Evolutionary conservation across 768 basidiomycete genomes (phyloP).

Genomic region (Boletus pseudo-olivaceus): DNA sequence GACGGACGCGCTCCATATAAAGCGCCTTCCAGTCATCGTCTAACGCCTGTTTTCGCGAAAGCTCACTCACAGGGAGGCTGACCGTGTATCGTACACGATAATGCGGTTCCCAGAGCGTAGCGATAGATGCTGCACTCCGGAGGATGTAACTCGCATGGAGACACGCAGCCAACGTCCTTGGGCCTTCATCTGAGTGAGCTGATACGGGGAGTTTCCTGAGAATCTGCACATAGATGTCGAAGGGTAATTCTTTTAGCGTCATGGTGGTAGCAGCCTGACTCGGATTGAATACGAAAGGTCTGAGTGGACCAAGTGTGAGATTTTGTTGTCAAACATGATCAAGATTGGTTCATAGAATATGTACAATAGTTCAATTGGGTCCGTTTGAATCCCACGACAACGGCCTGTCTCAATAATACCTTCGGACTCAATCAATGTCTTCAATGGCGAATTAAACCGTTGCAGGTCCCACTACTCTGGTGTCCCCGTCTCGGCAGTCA

Average conservation of each 20-base stretch:
- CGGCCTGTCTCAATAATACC: no score
- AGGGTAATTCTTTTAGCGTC: conserved; percentile 25
- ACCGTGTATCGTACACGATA: conserved; percentile 49
- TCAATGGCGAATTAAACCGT: no score
- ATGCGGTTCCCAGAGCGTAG: conserved; percentile 50
- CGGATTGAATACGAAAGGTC: not conserved
- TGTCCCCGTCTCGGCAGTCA: no score
- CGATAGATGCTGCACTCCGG: conserved; percentile 41
- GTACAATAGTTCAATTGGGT: no score
- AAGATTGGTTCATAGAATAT: no score
- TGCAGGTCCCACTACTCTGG: no score
- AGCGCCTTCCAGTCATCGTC: conserved; percentile 43
- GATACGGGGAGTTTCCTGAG: conserved; percentile 34
- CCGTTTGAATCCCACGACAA: no score
- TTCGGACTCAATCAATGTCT: no score
- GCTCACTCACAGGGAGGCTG: conserved; percentile 36
- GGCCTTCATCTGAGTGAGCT: conserved; percentile 17
- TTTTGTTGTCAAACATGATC: not conserved
- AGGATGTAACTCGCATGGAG: conserved; percentile 37
- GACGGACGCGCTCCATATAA: conserved; percentile 42
- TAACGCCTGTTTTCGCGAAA: conserved; percentile 26
- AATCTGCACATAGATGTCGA: conserved; percentile 37
- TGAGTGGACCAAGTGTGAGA: conserved; percentile 2
- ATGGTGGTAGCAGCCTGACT: conserved; percentile 9
- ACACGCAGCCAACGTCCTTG: conserved; percentile 40